Percentiles rank a stretch among this genome's conserved stretches.
These are phyloP conservation scores for Inga leiocalycina DNA, from an alignment of 306 rosid species.

Conservation along the genomic window DNA sequence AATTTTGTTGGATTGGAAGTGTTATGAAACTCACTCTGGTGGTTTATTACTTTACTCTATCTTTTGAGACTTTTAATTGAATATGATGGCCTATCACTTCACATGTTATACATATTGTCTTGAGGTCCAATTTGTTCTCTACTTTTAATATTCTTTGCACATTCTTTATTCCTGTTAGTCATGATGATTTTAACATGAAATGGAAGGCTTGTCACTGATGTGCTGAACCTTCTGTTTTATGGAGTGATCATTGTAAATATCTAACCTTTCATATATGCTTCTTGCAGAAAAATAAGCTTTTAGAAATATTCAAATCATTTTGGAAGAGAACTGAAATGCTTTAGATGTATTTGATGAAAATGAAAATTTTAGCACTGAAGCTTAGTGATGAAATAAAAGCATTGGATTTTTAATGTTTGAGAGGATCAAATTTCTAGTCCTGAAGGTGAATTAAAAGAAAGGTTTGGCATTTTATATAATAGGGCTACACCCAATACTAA, in stretches of 20 bases:
- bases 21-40: slow-evolving; percentile 9
- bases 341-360: not conserved
- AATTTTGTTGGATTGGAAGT: slow-evolving; percentile 16
- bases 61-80: slow-evolving; percentile 14
- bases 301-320: slow-evolving; percentile 15
- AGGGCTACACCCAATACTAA: not conserved
- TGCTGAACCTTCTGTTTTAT: slow-evolving; percentile 1
- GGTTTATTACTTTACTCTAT: slow-evolving; percentile 21
- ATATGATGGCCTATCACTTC: not conserved
- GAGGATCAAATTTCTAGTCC: not conserved
- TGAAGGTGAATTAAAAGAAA: not conserved
- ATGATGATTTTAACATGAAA: slow-evolving; percentile 14
- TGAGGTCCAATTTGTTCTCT: slow-evolving; percentile 1
- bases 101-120: slow-evolving; percentile 19
- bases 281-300: slow-evolving; percentile 14
- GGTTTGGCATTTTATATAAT: not conserved
- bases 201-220: slow-evolving; percentile 8
- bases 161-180: not conserved
- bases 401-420: not conserved
- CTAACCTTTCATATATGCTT: slow-evolving; percentile 11
- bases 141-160: not conserved
- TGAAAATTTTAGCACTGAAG: not conserved
- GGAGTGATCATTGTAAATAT: slow-evolving; percentile 16
- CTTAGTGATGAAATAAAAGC: not conserved
- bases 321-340: not conserved